Evolutionary conservation across 2,329 filamentous ascomycete genomes (phyloP), one percentile per base, ranked within the genome.

Genomic region (Thelonectria rubi): DNA sequence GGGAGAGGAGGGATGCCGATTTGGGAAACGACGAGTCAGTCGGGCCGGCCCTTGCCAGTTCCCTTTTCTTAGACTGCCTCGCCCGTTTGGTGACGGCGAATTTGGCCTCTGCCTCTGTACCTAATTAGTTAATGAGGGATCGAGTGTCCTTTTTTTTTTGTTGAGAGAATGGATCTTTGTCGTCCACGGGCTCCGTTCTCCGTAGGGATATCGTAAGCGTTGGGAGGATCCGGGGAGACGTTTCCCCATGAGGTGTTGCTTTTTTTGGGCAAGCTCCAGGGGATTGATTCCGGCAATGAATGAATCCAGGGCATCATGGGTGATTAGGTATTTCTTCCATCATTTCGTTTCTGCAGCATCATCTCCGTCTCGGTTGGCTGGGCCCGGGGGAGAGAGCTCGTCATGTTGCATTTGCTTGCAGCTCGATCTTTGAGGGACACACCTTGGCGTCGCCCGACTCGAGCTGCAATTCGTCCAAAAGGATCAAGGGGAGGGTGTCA

Each of bases 201-300:
- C 26, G 26, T 30, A 30, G 26, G 26, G 26, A 30, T 30, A 30
- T 30, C 26, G 32, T n/a, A 42, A 59, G 49, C 24, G 34, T 48
- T 34, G 50, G 15, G 48, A 49, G 42, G 58, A 57, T 56, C 53
- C 42, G 58, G 58, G 58, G 53, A 48, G 40, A 48, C 45, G 48
- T 52, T 42, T 39, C 20, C 51, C 43, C 58, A 55, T 49, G 51
- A 60, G 51, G 34, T 37, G 17, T 51, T 55, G 51, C 58, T 60
- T 40, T n/a, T 47, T 47, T 48, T 51, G 57, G 57, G 39, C 37
- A 50, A 52, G 54, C 37, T 45, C 54, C 55, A 40, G 58, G 59
- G 39, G 53, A 50, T 39, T 24, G 43, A 52, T 46, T 42, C 30
- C 58, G 42, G 45, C 20, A 43, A 47, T 46, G 17, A 34, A 49